These are phyloP conservation scores for Amyloporia xantha DNA, from an alignment of 768 basidiomycete genomes.

Conservation along the genomic window DNA sequence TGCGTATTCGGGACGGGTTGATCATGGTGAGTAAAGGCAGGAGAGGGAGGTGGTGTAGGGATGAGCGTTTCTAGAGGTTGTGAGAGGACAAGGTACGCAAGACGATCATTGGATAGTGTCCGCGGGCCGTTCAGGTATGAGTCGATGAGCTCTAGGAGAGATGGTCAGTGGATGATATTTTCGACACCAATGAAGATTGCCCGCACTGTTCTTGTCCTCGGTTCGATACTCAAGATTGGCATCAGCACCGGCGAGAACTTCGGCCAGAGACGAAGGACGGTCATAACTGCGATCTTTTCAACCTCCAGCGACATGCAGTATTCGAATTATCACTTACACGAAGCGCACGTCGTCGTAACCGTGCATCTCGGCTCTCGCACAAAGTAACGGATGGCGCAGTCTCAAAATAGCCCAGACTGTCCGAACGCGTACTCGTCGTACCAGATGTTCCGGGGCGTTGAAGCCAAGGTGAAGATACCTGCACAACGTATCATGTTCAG, in stretches of 20 bases:
- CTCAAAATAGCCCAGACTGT: constrained; percentile 70
- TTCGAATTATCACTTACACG: constrained; percentile 49
- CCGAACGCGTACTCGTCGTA: constrained; percentile 42
- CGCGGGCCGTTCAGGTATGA: constrained; percentile 73
- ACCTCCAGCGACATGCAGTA: too few species aligned
- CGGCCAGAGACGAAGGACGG: constrained; percentile 34
- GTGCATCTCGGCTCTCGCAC: constrained; percentile 51
- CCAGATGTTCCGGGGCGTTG: constrained; percentile 35
- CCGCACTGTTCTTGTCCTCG: constrained; percentile 49
- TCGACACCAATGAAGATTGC: background rate
- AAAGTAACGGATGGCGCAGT: constrained; percentile 65
- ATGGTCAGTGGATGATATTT: background rate
- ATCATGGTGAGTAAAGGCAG: too few species aligned
- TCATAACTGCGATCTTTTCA: too few species aligned
- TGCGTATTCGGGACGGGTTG: constrained; percentile 12
- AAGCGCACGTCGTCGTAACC: constrained; percentile 62
- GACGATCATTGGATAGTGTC: constrained; percentile 56
- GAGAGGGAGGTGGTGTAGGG: constrained; percentile 30
- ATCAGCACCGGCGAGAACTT: constrained; percentile 43
- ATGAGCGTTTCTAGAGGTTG: constrained; percentile 18
- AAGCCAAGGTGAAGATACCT: constrained; percentile 83
- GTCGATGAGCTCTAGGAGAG: constrained; percentile 50
- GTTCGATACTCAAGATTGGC: constrained; percentile 42
- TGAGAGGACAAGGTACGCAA: constrained; percentile 61
- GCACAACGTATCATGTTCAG: background rate